phyloP scores from a whole-genome alignment of 805 yeast species.

The Starmera caribaea region DNA sequence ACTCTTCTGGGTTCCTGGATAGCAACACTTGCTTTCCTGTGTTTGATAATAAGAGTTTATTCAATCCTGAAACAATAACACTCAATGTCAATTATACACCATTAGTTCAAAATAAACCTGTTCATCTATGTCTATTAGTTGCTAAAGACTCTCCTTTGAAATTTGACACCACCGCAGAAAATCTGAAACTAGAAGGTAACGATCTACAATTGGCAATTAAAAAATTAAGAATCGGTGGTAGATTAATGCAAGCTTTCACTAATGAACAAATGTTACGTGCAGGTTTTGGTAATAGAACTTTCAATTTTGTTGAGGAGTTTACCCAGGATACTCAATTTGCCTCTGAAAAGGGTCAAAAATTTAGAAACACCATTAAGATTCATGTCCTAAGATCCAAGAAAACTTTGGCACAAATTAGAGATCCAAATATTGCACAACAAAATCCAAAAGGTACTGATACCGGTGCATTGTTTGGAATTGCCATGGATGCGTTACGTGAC shows the following conservation, averaged over 20 bases:
- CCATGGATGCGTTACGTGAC: slow-evolving; percentile 57
- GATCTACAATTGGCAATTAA: slow-evolving; percentile 58
- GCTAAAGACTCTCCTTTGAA: slow-evolving; percentile 65
- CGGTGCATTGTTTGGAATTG: slow-evolving; percentile 73
- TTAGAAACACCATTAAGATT: slow-evolving; percentile 59
- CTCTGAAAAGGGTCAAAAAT: slow-evolving; percentile 27
- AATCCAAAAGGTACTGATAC: slow-evolving; percentile 58
- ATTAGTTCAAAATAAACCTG: slow-evolving; percentile 53
- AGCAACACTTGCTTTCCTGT: slow-evolving; percentile 21
- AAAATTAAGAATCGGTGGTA: slow-evolving; percentile 72
- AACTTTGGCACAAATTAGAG: slow-evolving; percentile 63
- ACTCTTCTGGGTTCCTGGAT: slow-evolving; percentile 25
- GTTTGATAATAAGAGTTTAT: slow-evolving; percentile 1
- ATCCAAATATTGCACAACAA: slow-evolving; percentile 82
- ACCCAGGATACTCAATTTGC: slow-evolving; percentile 41
- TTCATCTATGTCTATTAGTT: slow-evolving; percentile 70
- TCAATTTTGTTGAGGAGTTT: slow-evolving; percentile 64
- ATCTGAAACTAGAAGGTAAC: slow-evolving; percentile 44
- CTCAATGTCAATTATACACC: slow-evolving; percentile 43
- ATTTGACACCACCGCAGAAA: slow-evolving; percentile 61
- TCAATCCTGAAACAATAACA: slow-evolving; percentile 6
- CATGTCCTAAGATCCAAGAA: slow-evolving; percentile 63
- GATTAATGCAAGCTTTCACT: slow-evolving; percentile 87
- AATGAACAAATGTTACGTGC: slow-evolving; percentile 77
- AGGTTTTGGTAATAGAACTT: slow-evolving; percentile 72